Conservation (phyloP, 2,329 filamentous ascomycete species). For the Talaromyces sp. region DNA sequence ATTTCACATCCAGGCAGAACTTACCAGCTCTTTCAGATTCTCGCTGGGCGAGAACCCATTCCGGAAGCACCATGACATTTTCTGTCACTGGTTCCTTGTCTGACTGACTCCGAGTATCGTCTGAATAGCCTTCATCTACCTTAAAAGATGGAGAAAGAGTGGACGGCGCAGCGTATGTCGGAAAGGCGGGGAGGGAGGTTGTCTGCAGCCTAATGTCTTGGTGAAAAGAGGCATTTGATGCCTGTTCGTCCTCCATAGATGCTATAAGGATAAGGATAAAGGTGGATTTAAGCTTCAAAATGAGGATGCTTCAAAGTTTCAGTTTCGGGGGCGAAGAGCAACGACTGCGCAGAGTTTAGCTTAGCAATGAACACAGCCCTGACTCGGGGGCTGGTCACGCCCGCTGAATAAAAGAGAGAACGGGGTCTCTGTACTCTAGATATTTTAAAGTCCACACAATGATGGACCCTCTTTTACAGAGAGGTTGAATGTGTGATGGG, state of each 20-base stretch:
- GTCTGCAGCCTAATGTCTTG: slow-evolving; percentile 30
- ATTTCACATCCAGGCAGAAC: slow-evolving; percentile 15
- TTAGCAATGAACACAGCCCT: background rate
- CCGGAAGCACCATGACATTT: slow-evolving; percentile 51
- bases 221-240: slow-evolving; percentile 25
- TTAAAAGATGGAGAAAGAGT: slow-evolving; percentile 50
- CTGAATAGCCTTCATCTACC: slow-evolving; percentile 85
- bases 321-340: background rate
- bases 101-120: slow-evolving; percentile 62
- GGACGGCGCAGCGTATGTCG: slow-evolving; percentile 33
- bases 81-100: slow-evolving; percentile 43
- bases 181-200: slow-evolving; percentile 30
- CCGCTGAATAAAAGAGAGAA: background rate
- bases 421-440: background rate
- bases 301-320: background rate
- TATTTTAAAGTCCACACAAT: background rate
- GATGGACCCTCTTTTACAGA: background rate
- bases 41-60: slow-evolving; percentile 58
- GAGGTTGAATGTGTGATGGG: background rate
- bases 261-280: slow-evolving; percentile 1
- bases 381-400: background rate
- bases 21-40: slow-evolving; percentile 60
- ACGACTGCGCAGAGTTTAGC: background rate
- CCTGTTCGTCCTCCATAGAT: slow-evolving; percentile 37
- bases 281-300: background rate